Percentiles rank a stretch among this genome's conserved stretches.
Evolutionary conservation across 2,329 filamentous ascomycete genomes (phyloP).

Genomic region (Colletotrichum spaethianum): DNA sequence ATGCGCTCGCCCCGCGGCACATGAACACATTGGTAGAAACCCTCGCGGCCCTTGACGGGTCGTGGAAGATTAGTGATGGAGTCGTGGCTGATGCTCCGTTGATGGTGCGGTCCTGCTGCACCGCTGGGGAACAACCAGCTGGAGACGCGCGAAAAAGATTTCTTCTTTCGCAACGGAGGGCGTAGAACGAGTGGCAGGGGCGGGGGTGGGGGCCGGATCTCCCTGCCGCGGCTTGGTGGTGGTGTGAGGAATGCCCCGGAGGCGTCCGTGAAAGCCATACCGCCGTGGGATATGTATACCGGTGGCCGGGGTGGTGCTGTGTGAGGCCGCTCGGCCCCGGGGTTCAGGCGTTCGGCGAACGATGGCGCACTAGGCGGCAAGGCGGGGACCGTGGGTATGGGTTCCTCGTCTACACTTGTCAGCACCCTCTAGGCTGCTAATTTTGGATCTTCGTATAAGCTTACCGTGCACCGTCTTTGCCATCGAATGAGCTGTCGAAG

Average conservation of each 20-base stretch:
- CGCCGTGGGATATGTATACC: slow-evolving; percentile 50
- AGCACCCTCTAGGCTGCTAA: slow-evolving; percentile 29
- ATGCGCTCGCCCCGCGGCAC: slow-evolving; percentile 50
- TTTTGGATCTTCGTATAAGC: slow-evolving; percentile 12
- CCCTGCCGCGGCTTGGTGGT: slow-evolving; percentile 45
- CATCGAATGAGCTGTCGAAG: slow-evolving; percentile 64
- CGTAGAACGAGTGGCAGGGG: slow-evolving; percentile 71
- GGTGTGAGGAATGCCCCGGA: slow-evolving; percentile 50
- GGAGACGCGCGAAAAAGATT: slow-evolving; percentile 75
- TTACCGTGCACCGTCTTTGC: slow-evolving; percentile 41
- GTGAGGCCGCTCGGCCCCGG: slow-evolving; percentile 54
- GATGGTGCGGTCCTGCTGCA: slow-evolving; percentile 50
- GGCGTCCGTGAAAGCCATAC: slow-evolving; percentile 49
- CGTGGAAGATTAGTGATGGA: slow-evolving; percentile 69
- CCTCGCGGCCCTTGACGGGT: slow-evolving; percentile 65
- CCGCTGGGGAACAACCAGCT: slow-evolving; percentile 68
- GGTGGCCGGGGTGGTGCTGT: slow-evolving; percentile 53
- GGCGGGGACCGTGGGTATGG: slow-evolving; percentile 70
- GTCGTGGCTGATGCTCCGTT: slow-evolving; percentile 60
- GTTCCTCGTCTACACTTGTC: slow-evolving; percentile 58
- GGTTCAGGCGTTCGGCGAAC: slow-evolving; percentile 69
- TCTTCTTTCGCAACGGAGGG: slow-evolving; percentile 76
- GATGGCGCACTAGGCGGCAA: slow-evolving; percentile 70
- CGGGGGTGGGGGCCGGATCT: slow-evolving; percentile 63
- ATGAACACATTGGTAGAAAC: slow-evolving; percentile 72